Percentiles rank a stretch among this genome's conserved stretches.
Evolutionary conservation across 164 flowering plant species (phyloP).

Genomic region (Annona squamosa): DNA sequence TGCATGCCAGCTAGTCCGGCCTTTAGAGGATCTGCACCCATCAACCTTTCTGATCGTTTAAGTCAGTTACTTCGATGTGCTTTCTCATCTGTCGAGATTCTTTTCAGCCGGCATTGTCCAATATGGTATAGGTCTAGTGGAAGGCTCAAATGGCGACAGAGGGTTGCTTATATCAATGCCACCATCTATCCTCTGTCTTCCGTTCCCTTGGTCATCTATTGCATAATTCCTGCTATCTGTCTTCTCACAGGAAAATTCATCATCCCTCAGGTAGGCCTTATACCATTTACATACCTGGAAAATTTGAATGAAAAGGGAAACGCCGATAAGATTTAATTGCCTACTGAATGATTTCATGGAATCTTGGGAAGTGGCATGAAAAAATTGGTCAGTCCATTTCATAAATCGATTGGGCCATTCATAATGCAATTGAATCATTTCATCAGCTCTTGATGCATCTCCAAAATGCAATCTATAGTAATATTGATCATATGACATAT

Average conservation of each 20-base stretch:
- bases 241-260: constrained; percentile 32
- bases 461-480: background rate
- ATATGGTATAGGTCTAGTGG: constrained; percentile 31
- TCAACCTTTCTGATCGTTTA: constrained; percentile 28
- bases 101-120: constrained; percentile 30
- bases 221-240: constrained; percentile 30
- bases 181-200: constrained; percentile 25
- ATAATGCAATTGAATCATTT: background rate
- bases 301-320: background rate
- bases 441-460: background rate
- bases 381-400: background rate
- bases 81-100: constrained; percentile 23
- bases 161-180: constrained; percentile 27
- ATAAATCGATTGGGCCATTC: background rate
- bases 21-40: constrained; percentile 24
- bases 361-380: background rate
- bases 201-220: constrained; percentile 22
- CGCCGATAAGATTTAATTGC: background rate
- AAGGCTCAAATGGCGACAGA: constrained; percentile 19
- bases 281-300: background rate
- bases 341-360: too few species aligned
- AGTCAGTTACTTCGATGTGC: constrained; percentile 26
- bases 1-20: constrained; percentile 23
- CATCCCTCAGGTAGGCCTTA: constrained; percentile 18
- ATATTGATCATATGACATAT: background rate